Conservation (phyloP, 176 grass and related monocot genomes). For the Metroxylon sagu region DNA sequence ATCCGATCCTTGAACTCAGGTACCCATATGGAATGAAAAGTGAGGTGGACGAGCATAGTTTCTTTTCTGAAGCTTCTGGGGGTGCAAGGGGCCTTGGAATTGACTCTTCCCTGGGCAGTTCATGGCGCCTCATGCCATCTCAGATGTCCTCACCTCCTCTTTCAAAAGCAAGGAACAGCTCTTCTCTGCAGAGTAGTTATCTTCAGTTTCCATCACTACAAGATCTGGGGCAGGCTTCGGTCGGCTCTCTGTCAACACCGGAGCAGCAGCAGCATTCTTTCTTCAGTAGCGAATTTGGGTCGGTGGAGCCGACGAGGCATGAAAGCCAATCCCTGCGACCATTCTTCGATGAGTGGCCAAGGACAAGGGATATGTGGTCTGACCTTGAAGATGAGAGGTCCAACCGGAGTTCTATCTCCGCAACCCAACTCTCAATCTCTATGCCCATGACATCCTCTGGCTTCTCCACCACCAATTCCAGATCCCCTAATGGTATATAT, state of each 20-base stretch:
- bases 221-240: constrained; percentile 32
- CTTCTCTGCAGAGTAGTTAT: constrained; percentile 20
- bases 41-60: constrained; percentile 45
- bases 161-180: constrained; percentile 1
- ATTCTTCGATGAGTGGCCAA: constrained; percentile 90
- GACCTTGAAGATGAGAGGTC: constrained; percentile 44
- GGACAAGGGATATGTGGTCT: constrained; percentile 52
- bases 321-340: constrained; percentile 56
- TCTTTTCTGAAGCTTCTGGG: constrained; percentile 46
- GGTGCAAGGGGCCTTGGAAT: constrained; percentile 14
- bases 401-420: constrained; percentile 35
- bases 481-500: constrained; percentile 37
- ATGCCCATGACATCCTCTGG: constrained; percentile 66
- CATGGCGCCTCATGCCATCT: constrained; percentile 42
- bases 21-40: constrained; percentile 44
- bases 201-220: constrained; percentile 24
- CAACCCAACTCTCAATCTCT: constrained; percentile 86
- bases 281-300: constrained; percentile 18
- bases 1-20: constrained; percentile 2
- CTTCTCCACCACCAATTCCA: constrained; percentile 58
- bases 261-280: constrained; percentile 35
- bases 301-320: constrained; percentile 25
- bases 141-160: constrained; percentile 22
- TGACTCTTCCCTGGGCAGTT: constrained; percentile 23
- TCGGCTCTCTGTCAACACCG: constrained; percentile 31